phyloP scores from a whole-genome alignment of 2,329 filamentous ascomycete genomes.

The Didymella arachidicola region DNA sequence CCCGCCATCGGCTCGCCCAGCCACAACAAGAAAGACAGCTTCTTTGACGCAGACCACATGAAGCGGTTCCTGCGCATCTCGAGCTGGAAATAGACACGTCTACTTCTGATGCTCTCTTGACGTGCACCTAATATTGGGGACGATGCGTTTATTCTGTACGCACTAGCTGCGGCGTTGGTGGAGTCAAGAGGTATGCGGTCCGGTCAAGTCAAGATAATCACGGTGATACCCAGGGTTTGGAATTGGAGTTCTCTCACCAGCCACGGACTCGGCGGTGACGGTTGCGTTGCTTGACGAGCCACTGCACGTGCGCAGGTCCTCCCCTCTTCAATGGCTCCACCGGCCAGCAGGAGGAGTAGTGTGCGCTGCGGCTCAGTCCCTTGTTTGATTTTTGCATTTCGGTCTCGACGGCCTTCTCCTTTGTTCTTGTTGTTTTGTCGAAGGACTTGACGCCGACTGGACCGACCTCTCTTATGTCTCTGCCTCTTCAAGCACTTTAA shows the following conservation, averaged over 20 bases:
- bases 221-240: constrained; percentile 23
- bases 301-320: constrained; percentile 29
- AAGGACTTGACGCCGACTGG: constrained; percentile 22
- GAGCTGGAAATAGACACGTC: constrained; percentile 37
- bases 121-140: background rate
- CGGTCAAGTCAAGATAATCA: constrained; percentile 23
- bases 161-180: constrained; percentile 22
- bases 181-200: constrained; percentile 20
- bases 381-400: constrained; percentile 7
- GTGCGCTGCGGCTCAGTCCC: constrained; percentile 15
- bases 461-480: constrained; percentile 24
- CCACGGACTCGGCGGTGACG: constrained; percentile 18
- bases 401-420: constrained; percentile 12
- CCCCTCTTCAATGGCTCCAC: constrained; percentile 36
- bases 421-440: constrained; percentile 12
- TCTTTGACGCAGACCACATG: constrained; percentile 49
- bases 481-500: background rate
- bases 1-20: constrained; percentile 19
- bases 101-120: background rate
- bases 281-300: constrained; percentile 19
- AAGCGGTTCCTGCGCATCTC: constrained; percentile 48
- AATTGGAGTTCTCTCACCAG: constrained; percentile 24
- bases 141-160: constrained; percentile 11
- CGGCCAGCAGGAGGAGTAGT: constrained; percentile 15
- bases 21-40: constrained; percentile 42